Conservation (phyloP, 202 grass and related monocot genomes). For the Musa balbisiana region DNA sequence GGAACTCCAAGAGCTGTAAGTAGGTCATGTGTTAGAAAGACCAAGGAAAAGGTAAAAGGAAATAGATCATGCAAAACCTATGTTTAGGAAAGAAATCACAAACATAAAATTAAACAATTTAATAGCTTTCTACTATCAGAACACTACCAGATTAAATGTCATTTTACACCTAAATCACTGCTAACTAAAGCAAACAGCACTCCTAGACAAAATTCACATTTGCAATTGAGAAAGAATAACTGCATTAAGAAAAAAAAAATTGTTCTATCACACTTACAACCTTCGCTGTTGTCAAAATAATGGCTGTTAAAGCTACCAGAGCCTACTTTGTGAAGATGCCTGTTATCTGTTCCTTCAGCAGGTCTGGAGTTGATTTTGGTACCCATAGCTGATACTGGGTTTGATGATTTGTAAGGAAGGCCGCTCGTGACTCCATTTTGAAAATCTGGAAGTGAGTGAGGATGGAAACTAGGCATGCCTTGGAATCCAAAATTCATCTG, state of each 20-base stretch:
- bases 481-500: slow-evolving; percentile 64
- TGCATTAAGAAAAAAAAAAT: neutral
- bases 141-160: neutral
- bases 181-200: neutral
- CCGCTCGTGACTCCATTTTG: slow-evolving; percentile 59
- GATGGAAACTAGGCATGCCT: slow-evolving; percentile 55
- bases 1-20: slow-evolving; percentile 60
- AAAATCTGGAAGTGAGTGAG: slow-evolving; percentile 67
- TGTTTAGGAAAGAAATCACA: slow-evolving; percentile 6
- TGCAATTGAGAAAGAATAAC: neutral
- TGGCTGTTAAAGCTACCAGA: slow-evolving; percentile 54
- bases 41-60: slow-evolving; percentile 20
- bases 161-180: neutral
- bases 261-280: slow-evolving; percentile 34
- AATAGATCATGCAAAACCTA: neutral
- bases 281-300: slow-evolving; percentile 54
- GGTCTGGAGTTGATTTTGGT: slow-evolving; percentile 40
- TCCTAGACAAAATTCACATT: neutral
- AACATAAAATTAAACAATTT: neutral
- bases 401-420: slow-evolving; percentile 43
- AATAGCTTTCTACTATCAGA: neutral
- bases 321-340: slow-evolving; percentile 55
- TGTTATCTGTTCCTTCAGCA: slow-evolving; percentile 40
- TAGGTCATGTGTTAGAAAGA: neutral
- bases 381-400: slow-evolving; percentile 38